A percentile compares a stretch with the other conserved stretches of the same genome.
phyloP scores from a whole-genome alignment of 2,329 filamentous ascomycete species.

The Cordyceps farinosa region DNA sequence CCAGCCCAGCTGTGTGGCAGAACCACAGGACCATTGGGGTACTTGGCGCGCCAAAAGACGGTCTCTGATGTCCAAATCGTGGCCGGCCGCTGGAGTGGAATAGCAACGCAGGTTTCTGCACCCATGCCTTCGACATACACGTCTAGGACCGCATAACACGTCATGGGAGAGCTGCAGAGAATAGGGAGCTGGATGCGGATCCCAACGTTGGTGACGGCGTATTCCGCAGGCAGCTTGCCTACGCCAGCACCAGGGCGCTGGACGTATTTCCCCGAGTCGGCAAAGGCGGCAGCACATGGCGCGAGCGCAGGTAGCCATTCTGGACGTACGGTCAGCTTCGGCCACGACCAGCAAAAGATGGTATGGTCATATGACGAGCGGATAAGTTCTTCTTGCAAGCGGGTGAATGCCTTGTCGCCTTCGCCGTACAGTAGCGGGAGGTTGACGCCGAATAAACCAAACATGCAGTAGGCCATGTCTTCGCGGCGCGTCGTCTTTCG shows the following conservation, averaged over 20 bases:
- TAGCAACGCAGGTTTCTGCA: not conserved
- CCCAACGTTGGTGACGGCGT: not conserved
- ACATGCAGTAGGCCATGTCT: constrained; percentile 26
- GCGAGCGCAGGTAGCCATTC: not conserved
- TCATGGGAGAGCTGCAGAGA: not conserved
- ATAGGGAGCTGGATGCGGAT: not conserved
- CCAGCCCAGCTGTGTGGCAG: not conserved
- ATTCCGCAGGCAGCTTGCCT: not conserved
- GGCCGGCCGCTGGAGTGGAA: not conserved
- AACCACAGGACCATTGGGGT: not conserved
- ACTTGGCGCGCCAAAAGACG: not conserved
- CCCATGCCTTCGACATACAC: not conserved
- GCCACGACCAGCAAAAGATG: constrained; percentile 6
- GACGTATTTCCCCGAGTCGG: not conserved
- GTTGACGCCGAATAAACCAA: constrained; percentile 28
- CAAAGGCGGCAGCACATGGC: not conserved
- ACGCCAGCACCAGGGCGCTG: not conserved
- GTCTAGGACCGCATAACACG: not conserved
- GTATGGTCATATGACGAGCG: not conserved
- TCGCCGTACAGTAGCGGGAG: constrained; percentile 31
- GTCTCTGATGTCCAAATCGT: not conserved
- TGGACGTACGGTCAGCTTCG: not conserved
- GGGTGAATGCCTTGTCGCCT: constrained; percentile 19
- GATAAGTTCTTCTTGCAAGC: constrained; percentile 22
- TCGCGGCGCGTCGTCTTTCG: constrained; percentile 23